phyloP scores from a whole-genome alignment of 2,329 filamentous ascomycete species.

The Fusarium neocosmosporiellum region DNA sequence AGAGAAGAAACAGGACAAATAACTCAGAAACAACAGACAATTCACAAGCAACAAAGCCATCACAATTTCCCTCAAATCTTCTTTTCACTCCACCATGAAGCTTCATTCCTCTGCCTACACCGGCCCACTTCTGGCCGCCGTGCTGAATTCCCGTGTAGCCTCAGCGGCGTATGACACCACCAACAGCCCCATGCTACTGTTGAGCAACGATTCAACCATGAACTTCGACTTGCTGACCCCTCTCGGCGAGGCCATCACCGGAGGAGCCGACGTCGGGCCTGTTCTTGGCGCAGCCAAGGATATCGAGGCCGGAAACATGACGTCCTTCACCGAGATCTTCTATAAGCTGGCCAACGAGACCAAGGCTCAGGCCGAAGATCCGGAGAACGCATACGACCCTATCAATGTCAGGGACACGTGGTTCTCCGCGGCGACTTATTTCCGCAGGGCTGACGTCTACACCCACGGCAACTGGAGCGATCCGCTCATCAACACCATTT shows the following conservation, averaged over 20 bases:
- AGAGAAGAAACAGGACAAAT: not conserved
- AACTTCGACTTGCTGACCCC: not conserved
- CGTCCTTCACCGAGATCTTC: not conserved
- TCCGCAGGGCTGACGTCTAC: conserved; percentile 55
- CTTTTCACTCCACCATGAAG: not conserved
- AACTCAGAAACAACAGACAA: not conserved
- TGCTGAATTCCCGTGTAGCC: not conserved
- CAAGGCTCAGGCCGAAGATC: conserved; percentile 6
- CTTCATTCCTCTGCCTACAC: not conserved
- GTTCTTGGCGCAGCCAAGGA: not conserved
- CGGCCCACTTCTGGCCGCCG: not conserved
- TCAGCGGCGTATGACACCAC: not conserved
- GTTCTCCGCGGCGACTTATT: conserved; percentile 57
- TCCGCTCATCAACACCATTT: conserved; percentile 52
- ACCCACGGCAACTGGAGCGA: conserved; percentile 54
- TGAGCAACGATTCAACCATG: not conserved
- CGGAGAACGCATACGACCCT: conserved; percentile 32
- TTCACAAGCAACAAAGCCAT: not conserved
- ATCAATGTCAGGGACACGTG: conserved; percentile 39
- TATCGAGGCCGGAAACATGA: not conserved
- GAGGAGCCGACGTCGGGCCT: not conserved
- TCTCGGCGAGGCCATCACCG: not conserved
- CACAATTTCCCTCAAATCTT: not conserved
- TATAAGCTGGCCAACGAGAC: not conserved
- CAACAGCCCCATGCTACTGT: not conserved